Conservation (phyloP, 73 alveolate species). For the Paramecium caudatum region DNA sequence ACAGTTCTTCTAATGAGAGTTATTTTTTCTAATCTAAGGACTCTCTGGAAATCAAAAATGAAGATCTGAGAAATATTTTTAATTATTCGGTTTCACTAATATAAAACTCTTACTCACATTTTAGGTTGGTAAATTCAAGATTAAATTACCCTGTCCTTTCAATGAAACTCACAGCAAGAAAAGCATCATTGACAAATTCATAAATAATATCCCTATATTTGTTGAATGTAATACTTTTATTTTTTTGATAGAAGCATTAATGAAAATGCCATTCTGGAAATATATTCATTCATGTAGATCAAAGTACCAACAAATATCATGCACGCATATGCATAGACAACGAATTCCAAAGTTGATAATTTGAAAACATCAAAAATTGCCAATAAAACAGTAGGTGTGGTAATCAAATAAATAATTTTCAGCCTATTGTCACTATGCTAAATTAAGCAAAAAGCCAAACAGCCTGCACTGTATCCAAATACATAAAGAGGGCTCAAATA, state of each 20-base stretch:
- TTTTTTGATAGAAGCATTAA: background rate
- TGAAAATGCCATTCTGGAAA: conserved; percentile 25
- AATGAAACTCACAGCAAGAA: background rate
- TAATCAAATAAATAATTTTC: background rate
- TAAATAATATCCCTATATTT: background rate
- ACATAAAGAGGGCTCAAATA: background rate
- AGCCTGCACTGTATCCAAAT: background rate
- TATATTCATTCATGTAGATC: conserved; percentile 14
- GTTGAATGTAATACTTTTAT: background rate
- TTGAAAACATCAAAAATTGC: background rate
- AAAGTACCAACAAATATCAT: background rate
- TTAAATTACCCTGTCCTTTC: background rate
- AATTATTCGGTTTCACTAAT: background rate
- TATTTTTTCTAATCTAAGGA: background rate
- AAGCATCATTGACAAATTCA: conserved; percentile 15
- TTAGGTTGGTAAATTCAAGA: background rate
- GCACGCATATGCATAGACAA: background rate
- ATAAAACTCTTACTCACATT: background rate
- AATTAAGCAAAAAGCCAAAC: background rate
- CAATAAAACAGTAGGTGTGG: background rate
- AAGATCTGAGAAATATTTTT: background rate
- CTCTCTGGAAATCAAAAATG: background rate
- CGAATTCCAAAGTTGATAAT: background rate
- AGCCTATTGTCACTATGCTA: conserved; percentile 12
- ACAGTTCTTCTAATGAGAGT: background rate